Evolutionary conservation across 768 basidiomycete genomes (phyloP).

Genomic region (Lentinula boryana): DNA sequence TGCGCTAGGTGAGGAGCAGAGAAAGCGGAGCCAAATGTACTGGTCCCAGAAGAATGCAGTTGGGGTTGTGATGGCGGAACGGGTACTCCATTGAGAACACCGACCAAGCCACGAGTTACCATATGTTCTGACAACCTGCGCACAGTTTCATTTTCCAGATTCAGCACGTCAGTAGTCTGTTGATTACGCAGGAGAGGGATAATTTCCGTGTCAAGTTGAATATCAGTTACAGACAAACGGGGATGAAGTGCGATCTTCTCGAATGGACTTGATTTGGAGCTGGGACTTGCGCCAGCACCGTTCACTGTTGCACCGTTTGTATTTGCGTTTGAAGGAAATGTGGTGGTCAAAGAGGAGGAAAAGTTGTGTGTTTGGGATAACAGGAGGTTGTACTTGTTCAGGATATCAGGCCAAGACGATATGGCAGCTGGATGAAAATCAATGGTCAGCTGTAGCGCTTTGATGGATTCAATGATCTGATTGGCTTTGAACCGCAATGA

Average conservation of each 20-base stretch:
- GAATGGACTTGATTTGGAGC: conserved; percentile 37
- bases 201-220: conserved; percentile 67
- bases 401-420: conserved; percentile 81
- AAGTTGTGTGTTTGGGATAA: conserved; percentile 80
- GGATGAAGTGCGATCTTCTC: conserved; percentile 71
- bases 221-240: conserved; percentile 46
- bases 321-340: conserved; percentile 18
- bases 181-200: conserved; percentile 72
- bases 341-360: conserved; percentile 51
- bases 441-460: conserved; percentile 56
- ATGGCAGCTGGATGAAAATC: conserved; percentile 56
- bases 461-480: conserved; percentile 76
- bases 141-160: conserved; percentile 66
- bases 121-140: conserved; percentile 64
- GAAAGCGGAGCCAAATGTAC: conserved; percentile 12
- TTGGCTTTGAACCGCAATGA: conserved; percentile 71
- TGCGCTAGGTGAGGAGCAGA: background rate
- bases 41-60: conserved; percentile 25
- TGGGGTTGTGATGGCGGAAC: conserved; percentile 11
- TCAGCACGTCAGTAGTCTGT: conserved; percentile 73
- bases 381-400: conserved; percentile 81
- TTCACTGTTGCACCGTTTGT: conserved; percentile 8
- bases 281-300: conserved; percentile 10
- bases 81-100: conserved; percentile 33
- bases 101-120: conserved; percentile 49